Evolutionary conservation across 208 protist genomes (phyloP), one percentile per base, ranked within the genome.

Genomic region (Leishmania lainsoni): DNA sequence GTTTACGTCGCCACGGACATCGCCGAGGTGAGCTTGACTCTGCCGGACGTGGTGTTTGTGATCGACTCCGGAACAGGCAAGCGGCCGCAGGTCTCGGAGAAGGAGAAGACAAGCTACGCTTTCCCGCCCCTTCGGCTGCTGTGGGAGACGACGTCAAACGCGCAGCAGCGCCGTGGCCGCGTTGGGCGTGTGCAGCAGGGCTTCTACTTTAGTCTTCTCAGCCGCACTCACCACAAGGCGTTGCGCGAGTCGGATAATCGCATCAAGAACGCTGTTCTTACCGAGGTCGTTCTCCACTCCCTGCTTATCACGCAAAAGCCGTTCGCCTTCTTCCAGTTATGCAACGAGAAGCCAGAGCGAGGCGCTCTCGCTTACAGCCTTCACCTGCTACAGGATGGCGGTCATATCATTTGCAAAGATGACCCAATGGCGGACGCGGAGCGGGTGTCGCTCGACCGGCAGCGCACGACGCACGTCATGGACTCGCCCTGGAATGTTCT

Each of bases 1-100:
- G 89, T 99, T 17, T 96, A 99, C 72, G 77, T 99, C 26, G 91
- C 96, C 26, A 99, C 98, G 12, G 98, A 99, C 86, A 99, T 99
- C 83, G 98, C 98, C 12, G 98, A 99, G 84, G 99, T 99, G 14
- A 97, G 92, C 49, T 75, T 99, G 12, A 99, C 99, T 39, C 94
- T 99, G 76, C 97, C 98, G 16, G 98, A 99, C 82, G 93, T 97
- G 16, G 94, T 97, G 35, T 97, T 98, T 68, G 98, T 99, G 8
- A 97, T 99, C 51, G 98, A 99, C 88, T 93, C 88, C 39, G 98
- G 98, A 59, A 92, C 86, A 4, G 79, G 81, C 70, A 97, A 97
- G 82, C 83, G 89, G 12, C 94, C 94, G 22, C 86, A 87, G 76
- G 93, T 97, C 20, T 78, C 80, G 49, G 81, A 83, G 26, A 79